Evolutionary conservation across 495 filamentous ascomycete species (phyloP).

Genomic region (Neurospora sp.): DNA sequence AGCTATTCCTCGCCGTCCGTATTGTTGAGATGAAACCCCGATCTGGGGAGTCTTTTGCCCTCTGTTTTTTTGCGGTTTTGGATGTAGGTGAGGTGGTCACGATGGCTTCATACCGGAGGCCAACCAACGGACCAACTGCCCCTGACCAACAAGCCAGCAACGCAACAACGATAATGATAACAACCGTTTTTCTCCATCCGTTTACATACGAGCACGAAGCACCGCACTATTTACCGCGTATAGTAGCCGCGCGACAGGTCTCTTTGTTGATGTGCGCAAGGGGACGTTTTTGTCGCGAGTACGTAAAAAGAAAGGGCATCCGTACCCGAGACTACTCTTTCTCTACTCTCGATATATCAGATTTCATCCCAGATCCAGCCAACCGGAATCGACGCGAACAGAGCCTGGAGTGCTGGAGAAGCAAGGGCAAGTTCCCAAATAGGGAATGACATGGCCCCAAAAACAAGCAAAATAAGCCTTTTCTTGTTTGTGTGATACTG

Average conservation of each 20-base stretch:
- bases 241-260: background rate
- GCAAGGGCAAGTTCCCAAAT: background rate
- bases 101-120: background rate
- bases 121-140: slow-evolving; percentile 2
- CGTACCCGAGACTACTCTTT: background rate
- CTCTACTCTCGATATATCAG: background rate
- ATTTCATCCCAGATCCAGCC: background rate
- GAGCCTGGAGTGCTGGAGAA: background rate
- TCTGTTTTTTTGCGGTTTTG: background rate
- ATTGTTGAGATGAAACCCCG: slow-evolving; percentile 2
- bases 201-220: background rate
- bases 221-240: background rate
- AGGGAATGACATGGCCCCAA: background rate
- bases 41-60: slow-evolving; percentile 1
- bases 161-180: background rate
- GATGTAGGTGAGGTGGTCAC: background rate
- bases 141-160: background rate
- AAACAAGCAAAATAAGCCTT: background rate
- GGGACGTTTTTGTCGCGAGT: background rate
- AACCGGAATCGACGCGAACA: background rate
- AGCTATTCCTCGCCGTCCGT: background rate
- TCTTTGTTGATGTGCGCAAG: background rate
- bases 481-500: background rate
- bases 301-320: background rate
- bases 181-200: background rate